These are phyloP conservation scores for Echinochloa phyllopogon DNA, from an alignment of 176 grass and related monocot species.

Conservation along the genomic window DNA sequence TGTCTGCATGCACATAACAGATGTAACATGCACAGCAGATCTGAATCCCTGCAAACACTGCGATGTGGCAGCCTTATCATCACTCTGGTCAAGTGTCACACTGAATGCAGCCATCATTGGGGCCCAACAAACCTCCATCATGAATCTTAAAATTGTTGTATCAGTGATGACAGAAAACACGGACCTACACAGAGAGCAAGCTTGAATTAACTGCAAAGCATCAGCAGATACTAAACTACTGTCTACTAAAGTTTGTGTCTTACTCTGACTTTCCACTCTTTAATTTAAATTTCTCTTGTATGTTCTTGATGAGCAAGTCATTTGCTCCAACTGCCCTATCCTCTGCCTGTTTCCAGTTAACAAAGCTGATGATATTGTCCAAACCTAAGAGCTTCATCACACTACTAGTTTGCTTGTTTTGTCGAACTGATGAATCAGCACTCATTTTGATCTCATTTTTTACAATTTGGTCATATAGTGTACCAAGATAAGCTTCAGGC, in stretches of 20 bases:
- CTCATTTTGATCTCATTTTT: slow-evolving; percentile 99
- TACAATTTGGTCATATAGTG: slow-evolving; percentile 93
- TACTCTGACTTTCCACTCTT: slow-evolving; percentile 96
- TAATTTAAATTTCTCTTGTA: slow-evolving; percentile 99
- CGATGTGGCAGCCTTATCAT: slow-evolving; percentile 81
- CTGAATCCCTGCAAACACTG: slow-evolving; percentile 96
- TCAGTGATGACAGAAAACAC: slow-evolving; percentile 86
- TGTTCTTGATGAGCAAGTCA: slow-evolving; percentile 93
- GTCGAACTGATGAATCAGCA: slow-evolving; percentile 71
- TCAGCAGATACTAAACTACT: not conserved
- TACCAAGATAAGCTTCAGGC: slow-evolving; percentile 84
- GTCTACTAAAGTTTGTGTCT: slow-evolving; percentile 35
- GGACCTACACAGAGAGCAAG: slow-evolving; percentile 59
- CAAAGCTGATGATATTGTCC: slow-evolving; percentile 90
- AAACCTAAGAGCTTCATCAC: slow-evolving; percentile 92
- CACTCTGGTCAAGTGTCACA: slow-evolving; percentile 91
- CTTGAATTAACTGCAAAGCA: slow-evolving; percentile 43
- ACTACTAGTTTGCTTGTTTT: slow-evolving; percentile 83
- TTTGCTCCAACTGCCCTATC: slow-evolving; percentile 90
- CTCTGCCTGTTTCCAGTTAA: slow-evolving; percentile 87
- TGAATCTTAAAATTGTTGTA: slow-evolving; percentile 88
- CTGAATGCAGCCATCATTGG: slow-evolving; percentile 99
- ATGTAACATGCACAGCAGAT: slow-evolving; percentile 87
- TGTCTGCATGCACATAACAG: slow-evolving; percentile 93
- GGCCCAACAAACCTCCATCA: slow-evolving; percentile 99